Percentiles rank a stretch among this genome's conserved stretches.
Evolutionary conservation across 1,284 basidiomycete genomes (phyloP).

Genomic region (Melampsora larici-populina): DNA sequence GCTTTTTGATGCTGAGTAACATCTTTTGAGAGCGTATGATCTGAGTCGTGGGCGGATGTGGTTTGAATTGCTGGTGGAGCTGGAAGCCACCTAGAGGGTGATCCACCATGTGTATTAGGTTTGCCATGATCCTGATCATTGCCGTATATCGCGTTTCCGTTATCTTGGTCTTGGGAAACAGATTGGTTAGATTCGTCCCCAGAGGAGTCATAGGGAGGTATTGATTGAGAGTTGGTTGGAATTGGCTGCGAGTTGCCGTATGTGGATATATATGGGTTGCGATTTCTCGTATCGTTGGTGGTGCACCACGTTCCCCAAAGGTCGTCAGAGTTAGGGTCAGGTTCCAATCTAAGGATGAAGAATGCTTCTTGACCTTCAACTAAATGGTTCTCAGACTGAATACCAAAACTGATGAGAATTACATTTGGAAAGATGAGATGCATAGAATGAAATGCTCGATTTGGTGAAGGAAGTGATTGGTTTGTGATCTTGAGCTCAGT

Average conservation of each 20-base stretch:
- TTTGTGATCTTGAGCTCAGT: not conserved
- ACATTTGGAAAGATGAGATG: not conserved
- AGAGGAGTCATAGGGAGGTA: not conserved
- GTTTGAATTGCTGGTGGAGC: not conserved
- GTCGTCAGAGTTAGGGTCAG: not conserved
- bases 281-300: not conserved
- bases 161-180: not conserved
- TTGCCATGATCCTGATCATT: no score
- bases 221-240: not conserved
- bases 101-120: no score
- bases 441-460: slow-evolving; percentile 10
- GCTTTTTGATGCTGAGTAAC: not conserved
- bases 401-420: not conserved
- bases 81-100: not conserved
- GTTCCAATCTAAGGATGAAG: not conserved
- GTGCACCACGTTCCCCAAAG: not conserved
- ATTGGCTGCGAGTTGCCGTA: not conserved
- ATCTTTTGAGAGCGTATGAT: not conserved
- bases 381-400: not conserved
- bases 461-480: not conserved
- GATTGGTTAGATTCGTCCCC: not conserved
- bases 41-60: not conserved
- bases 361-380: slow-evolving; percentile 9
- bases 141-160: no score
- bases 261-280: not conserved